Percentiles rank a stretch among this genome's conserved stretches.
These are phyloP conservation scores for Aspergillus nomiae DNA, from an alignment of 2,329 filamentous ascomycete species.

Conservation along the genomic window DNA sequence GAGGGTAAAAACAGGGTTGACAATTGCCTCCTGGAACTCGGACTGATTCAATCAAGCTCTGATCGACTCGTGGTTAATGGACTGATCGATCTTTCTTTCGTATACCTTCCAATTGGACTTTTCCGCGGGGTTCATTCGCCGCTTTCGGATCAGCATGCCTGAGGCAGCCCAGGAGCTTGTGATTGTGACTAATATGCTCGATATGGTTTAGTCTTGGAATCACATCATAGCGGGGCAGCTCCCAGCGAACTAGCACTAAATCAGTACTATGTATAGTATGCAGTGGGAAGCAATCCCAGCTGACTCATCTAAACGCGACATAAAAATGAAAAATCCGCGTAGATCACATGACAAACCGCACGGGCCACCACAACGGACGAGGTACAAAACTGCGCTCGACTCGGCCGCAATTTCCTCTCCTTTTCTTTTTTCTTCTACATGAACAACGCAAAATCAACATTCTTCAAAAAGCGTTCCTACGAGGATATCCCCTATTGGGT, in stretches of 20 bases:
- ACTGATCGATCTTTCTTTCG: not conserved
- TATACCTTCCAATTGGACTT: not conserved
- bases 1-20: not conserved
- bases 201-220: not conserved
- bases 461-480: conserved; percentile 61
- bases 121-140: conserved; percentile 16
- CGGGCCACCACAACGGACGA: conserved; percentile 13
- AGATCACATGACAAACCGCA: conserved; percentile 22
- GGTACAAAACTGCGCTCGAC: conserved; percentile 13
- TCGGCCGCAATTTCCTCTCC: conserved; percentile 21
- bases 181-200: not conserved
- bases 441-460: conserved; percentile 61
- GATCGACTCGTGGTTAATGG: not conserved
- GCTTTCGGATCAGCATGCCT: conserved; percentile 17
- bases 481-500: conserved; percentile 45
- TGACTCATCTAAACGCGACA: not conserved
- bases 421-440: conserved; percentile 42
- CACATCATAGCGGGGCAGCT: not conserved
- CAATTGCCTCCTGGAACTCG: not conserved
- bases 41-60: not conserved
- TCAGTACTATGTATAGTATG: not conserved
- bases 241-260: not conserved
- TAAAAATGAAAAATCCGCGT: not conserved
- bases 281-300: conserved; percentile 2
- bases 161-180: not conserved